Base-by-base conservation (phyloP, 2,329 filamentous ascomycete species). In the Calonectria hawksworthii region DNA sequence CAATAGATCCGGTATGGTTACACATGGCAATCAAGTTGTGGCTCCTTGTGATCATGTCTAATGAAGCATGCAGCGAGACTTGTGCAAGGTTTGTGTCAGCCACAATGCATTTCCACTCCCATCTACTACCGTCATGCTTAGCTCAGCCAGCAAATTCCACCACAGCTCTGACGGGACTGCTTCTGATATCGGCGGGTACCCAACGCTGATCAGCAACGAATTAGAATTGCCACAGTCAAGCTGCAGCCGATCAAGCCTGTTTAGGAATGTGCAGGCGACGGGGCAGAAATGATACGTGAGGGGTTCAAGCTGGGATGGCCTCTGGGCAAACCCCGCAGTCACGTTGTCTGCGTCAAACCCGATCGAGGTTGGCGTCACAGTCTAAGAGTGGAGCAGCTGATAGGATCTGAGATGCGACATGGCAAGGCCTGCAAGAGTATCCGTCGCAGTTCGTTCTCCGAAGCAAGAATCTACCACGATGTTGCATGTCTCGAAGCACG, bases 241-340 rank as follows among this genome's bases (percentile, higher is more conserved):
- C 3, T 18, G 54, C 26, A 32, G 26, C 54, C 10, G n/a, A 38
- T 38, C 54, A 61, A 38, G 23, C 54, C 54, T 26, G n/a, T 26
- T 61, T 61, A 61, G 54, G 54, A 36, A 61, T 26, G n/a, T 38
- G n/a, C 16, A 61, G 11, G 32, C 54, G 54, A 61, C 54, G 34
- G 11, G 23, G 21, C n/a, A 61, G 32, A 38, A 3, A n/a, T 26
- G 21, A 26, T 23, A 4, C 7, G 32, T 38, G 54, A 38, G 54
- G 54, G 54, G 54, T 61, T 61, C 41, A n/a, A 44, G 41, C n/a
- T 44, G n/a, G 14, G 51, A 54, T 30, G 21, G n/a, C n/a, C 28
- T 61, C n/a, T 38, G 54, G 6, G 16, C 54, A 61, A 61, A 61
- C 54, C 54, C 54, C 54, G 54, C 54, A 61, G 51, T 30, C 54